A percentile compares a stretch with the other conserved stretches of the same genome.
These are phyloP conservation scores for Botrytis sinoallii DNA, from an alignment of 2,329 filamentous ascomycete species.

Conservation along the genomic window DNA sequence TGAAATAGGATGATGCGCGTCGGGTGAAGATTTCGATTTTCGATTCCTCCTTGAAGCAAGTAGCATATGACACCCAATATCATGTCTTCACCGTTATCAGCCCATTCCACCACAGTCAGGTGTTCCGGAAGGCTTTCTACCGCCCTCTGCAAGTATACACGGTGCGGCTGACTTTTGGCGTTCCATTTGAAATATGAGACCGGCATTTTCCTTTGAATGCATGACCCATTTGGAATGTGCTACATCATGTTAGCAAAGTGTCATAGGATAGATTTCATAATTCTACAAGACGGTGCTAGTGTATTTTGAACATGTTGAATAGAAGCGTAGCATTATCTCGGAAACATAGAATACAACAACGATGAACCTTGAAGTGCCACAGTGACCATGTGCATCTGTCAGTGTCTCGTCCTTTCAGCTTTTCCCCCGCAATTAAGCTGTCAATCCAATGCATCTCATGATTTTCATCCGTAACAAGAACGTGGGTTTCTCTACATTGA, in stretches of 20 bases:
- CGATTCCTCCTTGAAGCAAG: neutral
- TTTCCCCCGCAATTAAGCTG: neutral
- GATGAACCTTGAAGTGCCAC: constrained; percentile 1
- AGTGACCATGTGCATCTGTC: neutral
- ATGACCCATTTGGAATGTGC: neutral
- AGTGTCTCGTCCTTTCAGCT: neutral
- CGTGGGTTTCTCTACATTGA: neutral
- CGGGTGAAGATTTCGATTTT: neutral
- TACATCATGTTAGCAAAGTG: neutral
- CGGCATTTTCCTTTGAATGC: neutral
- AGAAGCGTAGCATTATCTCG: neutral
- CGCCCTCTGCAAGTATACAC: neutral
- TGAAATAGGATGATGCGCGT: neutral
- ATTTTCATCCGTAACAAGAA: neutral
- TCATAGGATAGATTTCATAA: constrained; percentile 4
- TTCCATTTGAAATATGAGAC: neutral
- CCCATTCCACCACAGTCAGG: neutral
- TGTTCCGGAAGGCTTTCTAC: neutral
- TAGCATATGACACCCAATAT: neutral
- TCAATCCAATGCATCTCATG: constrained; percentile 2
- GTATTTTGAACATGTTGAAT: neutral
- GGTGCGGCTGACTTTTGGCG: constrained; percentile 6
- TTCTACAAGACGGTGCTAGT: neutral
- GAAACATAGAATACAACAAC: neutral
- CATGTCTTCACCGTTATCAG: constrained; percentile 11